These are phyloP conservation scores for Penicillium aurantiogriseum DNA, from an alignment of 2,329 filamentous ascomycete genomes.

Conservation along the genomic window DNA sequence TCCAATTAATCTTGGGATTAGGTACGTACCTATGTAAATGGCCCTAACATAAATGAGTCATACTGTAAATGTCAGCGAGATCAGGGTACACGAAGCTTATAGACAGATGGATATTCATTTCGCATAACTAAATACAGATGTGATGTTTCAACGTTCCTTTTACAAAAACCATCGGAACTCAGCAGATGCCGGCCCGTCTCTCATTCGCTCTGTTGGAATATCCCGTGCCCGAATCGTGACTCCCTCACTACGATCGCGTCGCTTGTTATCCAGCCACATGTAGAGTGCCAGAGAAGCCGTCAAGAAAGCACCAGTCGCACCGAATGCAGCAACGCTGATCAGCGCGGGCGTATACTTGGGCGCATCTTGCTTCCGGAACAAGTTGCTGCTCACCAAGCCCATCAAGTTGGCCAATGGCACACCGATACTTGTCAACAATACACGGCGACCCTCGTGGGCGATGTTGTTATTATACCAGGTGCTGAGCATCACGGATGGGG, in stretches of 20 bases:
- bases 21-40: neutral
- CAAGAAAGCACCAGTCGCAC: constrained; percentile 57
- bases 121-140: neutral
- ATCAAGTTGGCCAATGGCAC: constrained; percentile 76
- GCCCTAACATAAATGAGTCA: neutral
- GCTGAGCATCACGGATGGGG: constrained; percentile 66
- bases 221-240: constrained; percentile 55
- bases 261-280: constrained; percentile 65
- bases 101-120: neutral
- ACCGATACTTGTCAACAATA: constrained; percentile 68
- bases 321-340: constrained; percentile 54
- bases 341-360: constrained; percentile 67
- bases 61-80: neutral
- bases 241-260: constrained; percentile 58
- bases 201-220: constrained; percentile 56
- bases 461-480: constrained; percentile 82
- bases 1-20: neutral
- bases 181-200: constrained; percentile 53
- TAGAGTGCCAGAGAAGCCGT: constrained; percentile 58
- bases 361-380: constrained; percentile 62
- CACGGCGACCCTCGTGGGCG: constrained; percentile 69
- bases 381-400: constrained; percentile 68
- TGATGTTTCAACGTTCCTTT: neutral
- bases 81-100: neutral
- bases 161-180: constrained; percentile 60